Base-by-base conservation (phyloP, 176 grass and related monocot species). In the Musa acuminata region DNA sequence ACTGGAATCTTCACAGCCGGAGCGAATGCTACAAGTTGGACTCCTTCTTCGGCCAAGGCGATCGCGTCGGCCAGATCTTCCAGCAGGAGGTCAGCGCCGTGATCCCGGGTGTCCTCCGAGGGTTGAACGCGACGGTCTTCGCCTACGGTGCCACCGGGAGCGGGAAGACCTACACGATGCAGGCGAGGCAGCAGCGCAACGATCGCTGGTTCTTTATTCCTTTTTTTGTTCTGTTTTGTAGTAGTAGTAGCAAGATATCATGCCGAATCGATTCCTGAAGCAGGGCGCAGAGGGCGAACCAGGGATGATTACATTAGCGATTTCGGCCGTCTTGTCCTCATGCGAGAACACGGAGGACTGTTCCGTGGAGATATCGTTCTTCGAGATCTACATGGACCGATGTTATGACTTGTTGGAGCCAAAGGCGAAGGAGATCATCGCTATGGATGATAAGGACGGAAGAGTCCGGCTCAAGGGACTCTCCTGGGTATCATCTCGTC, bases 91-190 rank as follows among this genome's bases (percentile, higher is more conserved):
- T 94, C 49, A 79, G 82, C 26, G 24, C 75, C 2, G 23, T 89
- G 76, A 91, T 99, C 69, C 88, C 88, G 8, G 82, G 78, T 0
- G 85, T 93, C 43, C 93, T 98, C 49, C 79, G 87, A 70, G 94
- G 88, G 17, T 62, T 78, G 9, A 93, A 93, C 25, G 82, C 88
- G 0, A 93, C 84, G 5, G 75, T 93, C 16, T 98, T 98, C 60
- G 88, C 95, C 67, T 91, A 93, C 51, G 90, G 95, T 1, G 88
- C 90, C 2, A 91, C 88, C 0, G 95, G 95, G 57, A 91, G 95
- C 11, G 95, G 95, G 62, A 98, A 98, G 75, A 98, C 95, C n/a
- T 94, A 87, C 78, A 94, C 86, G 0, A 99, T 99, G 91, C 88
- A 93, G 86, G 94, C 88, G 66, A 13, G 23, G 1, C 6, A n/a